phyloP scores from a whole-genome alignment of 2,329 filamentous ascomycete species.

The Cephalotrichum gorgonifer region DNA sequence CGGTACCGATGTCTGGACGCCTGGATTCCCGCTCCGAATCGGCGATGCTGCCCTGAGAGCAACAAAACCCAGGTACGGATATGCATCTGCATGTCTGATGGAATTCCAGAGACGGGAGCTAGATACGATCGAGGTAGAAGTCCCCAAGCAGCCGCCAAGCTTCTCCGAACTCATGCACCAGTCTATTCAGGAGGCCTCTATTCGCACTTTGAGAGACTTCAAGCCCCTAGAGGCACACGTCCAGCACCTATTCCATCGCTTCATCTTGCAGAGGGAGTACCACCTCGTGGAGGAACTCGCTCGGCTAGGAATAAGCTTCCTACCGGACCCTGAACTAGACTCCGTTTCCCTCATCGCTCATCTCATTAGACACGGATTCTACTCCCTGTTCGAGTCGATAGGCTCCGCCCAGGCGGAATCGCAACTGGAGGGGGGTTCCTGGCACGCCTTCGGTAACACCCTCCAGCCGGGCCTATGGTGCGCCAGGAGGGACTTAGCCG shows the following conservation, averaged over 20 bases:
- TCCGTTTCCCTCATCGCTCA: not conserved
- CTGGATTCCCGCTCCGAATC: too few species aligned
- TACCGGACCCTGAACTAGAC: not conserved
- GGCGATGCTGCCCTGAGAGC: too few species aligned
- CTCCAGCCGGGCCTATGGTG: slow-evolving; percentile 11
- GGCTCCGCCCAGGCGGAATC: slow-evolving; percentile 6
- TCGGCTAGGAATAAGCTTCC: slow-evolving; percentile 8
- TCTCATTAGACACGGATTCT: slow-evolving; percentile 11
- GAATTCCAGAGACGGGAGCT: too few species aligned
- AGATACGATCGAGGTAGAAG: too few species aligned
- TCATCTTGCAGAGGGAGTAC: slow-evolving; percentile 12
- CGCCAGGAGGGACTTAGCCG: slow-evolving; percentile 1
- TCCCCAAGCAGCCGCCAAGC: too few species aligned
- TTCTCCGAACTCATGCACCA: too few species aligned
- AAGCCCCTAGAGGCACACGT: not conserved
- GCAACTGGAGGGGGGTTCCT: slow-evolving; percentile 7
- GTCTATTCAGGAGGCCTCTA: not conserved
- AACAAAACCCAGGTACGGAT: too few species aligned
- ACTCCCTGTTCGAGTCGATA: slow-evolving; percentile 11
- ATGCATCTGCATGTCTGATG: too few species aligned
- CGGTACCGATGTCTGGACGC: too few species aligned
- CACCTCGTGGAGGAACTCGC: slow-evolving; percentile 12
- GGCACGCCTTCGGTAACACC: slow-evolving; percentile 11
- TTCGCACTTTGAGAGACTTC: slow-evolving; percentile 7
- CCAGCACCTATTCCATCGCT: not conserved